Conservation (phyloP, 495 filamentous ascomycete genomes). For the Terfezia claveryi region DNA sequence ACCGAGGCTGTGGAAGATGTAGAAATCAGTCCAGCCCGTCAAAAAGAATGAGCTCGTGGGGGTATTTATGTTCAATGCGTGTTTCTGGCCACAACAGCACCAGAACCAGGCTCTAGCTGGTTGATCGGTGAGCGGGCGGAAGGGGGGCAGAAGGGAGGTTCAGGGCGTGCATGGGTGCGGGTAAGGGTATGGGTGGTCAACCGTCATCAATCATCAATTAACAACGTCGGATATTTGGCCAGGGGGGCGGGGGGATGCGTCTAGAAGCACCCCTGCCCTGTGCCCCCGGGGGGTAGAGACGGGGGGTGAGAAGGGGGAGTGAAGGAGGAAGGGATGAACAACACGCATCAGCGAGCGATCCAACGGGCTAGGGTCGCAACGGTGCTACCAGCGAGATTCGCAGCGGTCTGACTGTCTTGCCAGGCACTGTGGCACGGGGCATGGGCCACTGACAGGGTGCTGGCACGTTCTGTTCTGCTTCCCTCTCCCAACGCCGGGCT, state of each 20-base stretch:
- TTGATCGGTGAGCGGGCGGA: neutral
- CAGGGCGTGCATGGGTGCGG: neutral
- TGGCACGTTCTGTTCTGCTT: too few species aligned
- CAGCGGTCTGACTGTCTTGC: too few species aligned
- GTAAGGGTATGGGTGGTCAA: conserved; percentile 11
- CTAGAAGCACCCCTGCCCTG: conserved; percentile 9
- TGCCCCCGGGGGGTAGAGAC: conserved; percentile 10
- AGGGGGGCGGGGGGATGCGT: conserved; percentile 5
- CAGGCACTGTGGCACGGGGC: too few species aligned
- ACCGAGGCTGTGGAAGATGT: too few species aligned
- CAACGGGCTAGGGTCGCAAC: conserved; percentile 11
- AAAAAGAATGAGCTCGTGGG: conserved; percentile 13
- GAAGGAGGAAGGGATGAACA: conserved; percentile 7
- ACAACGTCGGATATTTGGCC: conserved; percentile 18
- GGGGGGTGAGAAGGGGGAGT: neutral
- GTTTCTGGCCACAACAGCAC: conserved; percentile 2
- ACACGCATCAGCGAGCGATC: conserved; percentile 10
- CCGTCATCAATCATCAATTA: conserved; percentile 11
- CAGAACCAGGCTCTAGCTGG: conserved; percentile 16
- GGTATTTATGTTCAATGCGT: conserved; percentile 19
- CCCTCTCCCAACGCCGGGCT: too few species aligned
- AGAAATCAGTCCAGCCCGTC: neutral
- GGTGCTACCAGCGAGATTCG: too few species aligned
- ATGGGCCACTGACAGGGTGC: too few species aligned
- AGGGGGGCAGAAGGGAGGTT: conserved; percentile 17